A percentile compares a stretch with the other conserved stretches of the same genome.
These are phyloP conservation scores for Salix viminalis DNA, from an alignment of 345 rosid genomes.

Conservation along the genomic window DNA sequence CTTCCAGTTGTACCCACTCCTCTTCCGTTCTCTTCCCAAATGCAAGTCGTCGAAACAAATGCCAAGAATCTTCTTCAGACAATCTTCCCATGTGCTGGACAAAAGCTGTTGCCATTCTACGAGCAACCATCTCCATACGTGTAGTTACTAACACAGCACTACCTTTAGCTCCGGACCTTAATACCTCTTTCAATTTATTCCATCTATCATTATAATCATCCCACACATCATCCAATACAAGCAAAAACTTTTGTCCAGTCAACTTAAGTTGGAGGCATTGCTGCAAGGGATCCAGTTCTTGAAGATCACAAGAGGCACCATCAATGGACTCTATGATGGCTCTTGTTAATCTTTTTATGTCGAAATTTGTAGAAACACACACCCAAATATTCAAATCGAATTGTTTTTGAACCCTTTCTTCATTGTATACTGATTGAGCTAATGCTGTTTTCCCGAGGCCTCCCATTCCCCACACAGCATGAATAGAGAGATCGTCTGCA, in stretches of 20 bases:
- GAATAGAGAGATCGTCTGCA: not conserved
- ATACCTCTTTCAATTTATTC: not conserved
- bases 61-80: conserved; percentile 12
- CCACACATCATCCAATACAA: conserved; percentile 11
- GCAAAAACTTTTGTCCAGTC: not conserved
- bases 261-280: not conserved
- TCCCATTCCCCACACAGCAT: not conserved
- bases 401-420: not conserved
- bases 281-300: conserved; percentile 3
- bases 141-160: not conserved
- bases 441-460: not conserved
- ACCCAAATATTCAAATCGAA: conserved; percentile 2
- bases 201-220: not conserved
- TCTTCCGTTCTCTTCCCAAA: not conserved
- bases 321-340: conserved; percentile 1
- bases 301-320: not conserved
- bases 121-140: not conserved
- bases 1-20: not conserved
- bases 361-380: conserved; percentile 1
- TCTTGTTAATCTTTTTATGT: not conserved
- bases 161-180: not conserved
- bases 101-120: not conserved
- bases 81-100: not conserved
- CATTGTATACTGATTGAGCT: conserved; percentile 3
- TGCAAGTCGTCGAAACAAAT: not conserved